Base-by-base conservation (phyloP, 352 stramenopile species). In the Phytophthora podocarpi region DNA sequence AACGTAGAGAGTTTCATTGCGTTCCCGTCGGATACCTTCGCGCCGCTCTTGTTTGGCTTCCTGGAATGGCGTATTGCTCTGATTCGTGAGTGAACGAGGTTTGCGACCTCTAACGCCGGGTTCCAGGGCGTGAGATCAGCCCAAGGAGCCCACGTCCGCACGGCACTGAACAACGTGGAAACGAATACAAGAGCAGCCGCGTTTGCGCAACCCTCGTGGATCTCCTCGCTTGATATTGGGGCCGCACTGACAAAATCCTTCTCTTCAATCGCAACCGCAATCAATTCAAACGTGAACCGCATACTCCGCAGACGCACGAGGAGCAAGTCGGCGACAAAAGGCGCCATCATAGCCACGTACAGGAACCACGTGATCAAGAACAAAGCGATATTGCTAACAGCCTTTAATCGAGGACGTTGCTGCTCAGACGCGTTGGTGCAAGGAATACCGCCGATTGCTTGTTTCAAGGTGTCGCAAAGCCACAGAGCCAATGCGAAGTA, bases 221-320 rank as follows among this genome's bases (percentile, higher is more conserved):
- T 54, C 21, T 72, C 50, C 13, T 81, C 36, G 11, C 32, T 30
- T 24, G 54, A 65, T 21, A 67, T 71, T 4, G 62, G 60, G n/a
- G 54, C 67, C 26, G 65, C 73, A 27, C 71, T 76, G 11, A 69
- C 37, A 32, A n/a, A n/a, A n/a, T n/a, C 77, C 74, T 47, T 69
- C n/a, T 32, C 53, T 20, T 72, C 70, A 46, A 45, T 35, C 34
- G 35, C 27, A 26, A 67, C 34, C 3, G n/a, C n/a, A n/a, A n/a
- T n/a, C n/a, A 70, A 70, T 13, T 80, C 72, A n/a, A 75, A 64
- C 48, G 70, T 82, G 53, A 82, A 74, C 26, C 76, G 72, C 46
- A 72, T 67, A 28, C 73, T 51, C 3, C 69, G 70, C 6, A 64
- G 59, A 1, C 58, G 58, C 18, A 85, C 34, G 10, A 81, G 53